Conservation (phyloP, 305 asterid genomes). For the Nicotiana rustica region DNA sequence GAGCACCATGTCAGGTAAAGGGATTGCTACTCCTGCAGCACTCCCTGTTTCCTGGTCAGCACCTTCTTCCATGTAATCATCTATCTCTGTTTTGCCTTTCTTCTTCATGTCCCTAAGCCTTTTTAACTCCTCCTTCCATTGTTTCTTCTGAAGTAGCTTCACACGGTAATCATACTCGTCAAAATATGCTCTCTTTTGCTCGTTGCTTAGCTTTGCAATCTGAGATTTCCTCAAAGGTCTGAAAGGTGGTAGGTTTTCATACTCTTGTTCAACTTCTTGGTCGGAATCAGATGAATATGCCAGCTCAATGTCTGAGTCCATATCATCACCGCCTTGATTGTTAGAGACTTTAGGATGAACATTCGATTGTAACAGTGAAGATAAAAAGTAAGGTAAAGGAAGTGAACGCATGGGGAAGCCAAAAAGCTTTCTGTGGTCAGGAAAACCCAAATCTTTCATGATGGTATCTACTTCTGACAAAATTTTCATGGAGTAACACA, state of each 20-base stretch:
- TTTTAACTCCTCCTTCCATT: slow-evolving; percentile 45
- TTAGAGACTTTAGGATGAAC: slow-evolving; percentile 46
- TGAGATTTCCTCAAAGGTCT: slow-evolving; percentile 45
- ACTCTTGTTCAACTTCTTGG: slow-evolving; percentile 43
- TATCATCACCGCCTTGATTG: slow-evolving; percentile 40
- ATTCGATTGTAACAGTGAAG: slow-evolving; percentile 53
- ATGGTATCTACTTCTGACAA: slow-evolving; percentile 57
- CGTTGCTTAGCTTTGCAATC: slow-evolving; percentile 42
- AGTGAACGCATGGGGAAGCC: slow-evolving; percentile 42
- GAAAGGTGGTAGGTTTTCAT: slow-evolving; percentile 47
- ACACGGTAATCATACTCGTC: slow-evolving; percentile 47
- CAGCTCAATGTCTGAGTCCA: slow-evolving; percentile 45
- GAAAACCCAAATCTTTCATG: slow-evolving; percentile 36
- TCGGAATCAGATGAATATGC: slow-evolving; percentile 41
- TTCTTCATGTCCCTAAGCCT: slow-evolving; percentile 41
- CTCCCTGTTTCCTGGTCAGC: slow-evolving; percentile 38
- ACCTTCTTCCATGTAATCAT: slow-evolving; percentile 35
- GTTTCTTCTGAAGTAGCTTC: slow-evolving; percentile 47
- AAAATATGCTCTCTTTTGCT: slow-evolving; percentile 44
- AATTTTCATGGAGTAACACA: slow-evolving; percentile 72
- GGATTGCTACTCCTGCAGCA: slow-evolving; percentile 35
- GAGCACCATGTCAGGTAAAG: slow-evolving; percentile 49
- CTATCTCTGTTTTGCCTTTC: slow-evolving; percentile 27
- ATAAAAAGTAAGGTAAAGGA: slow-evolving; percentile 42
- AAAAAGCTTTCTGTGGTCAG: slow-evolving; percentile 38